These are phyloP conservation scores for Ramaria rubella DNA, from an alignment of 768 basidiomycete species.

Conservation along the genomic window DNA sequence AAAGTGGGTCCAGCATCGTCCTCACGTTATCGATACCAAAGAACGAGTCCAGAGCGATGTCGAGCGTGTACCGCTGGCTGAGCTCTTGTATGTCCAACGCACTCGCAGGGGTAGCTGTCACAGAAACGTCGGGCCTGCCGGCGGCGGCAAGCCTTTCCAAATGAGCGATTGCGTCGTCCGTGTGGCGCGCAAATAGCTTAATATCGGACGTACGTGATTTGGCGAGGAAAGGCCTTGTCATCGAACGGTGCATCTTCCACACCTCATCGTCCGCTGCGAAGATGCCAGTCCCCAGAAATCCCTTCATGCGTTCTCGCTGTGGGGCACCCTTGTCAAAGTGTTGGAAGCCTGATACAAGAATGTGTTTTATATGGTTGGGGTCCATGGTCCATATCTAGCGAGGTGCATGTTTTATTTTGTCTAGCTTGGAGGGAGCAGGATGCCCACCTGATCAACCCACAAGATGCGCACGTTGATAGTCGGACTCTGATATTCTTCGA, in stretches of 20 bases:
- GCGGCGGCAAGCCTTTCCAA: too few species aligned
- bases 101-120: constrained; percentile 25
- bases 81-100: constrained; percentile 63
- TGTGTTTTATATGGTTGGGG: background rate
- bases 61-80: constrained; percentile 61
- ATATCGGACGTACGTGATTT: constrained; percentile 67
- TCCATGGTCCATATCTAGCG: background rate
- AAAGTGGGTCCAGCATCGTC: constrained; percentile 65
- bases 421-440: background rate
- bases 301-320: background rate
- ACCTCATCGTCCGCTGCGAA: too few species aligned
- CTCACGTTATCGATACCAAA: constrained; percentile 49
- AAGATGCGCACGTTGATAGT: background rate
- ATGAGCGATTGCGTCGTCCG: constrained; percentile 29
- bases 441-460: background rate
- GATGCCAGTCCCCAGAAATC: background rate
- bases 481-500: background rate
- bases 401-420: background rate
- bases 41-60: constrained; percentile 65
- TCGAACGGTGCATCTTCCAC: constrained; percentile 64
- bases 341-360: background rate
- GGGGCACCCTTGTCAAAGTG: background rate
- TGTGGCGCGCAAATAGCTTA: constrained; percentile 55
- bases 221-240: constrained; percentile 68
- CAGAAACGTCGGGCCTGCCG: constrained; percentile 14